Base-by-base conservation (phyloP, 108 stramenopile genomes). In the Nitzschia sp. region DNA sequence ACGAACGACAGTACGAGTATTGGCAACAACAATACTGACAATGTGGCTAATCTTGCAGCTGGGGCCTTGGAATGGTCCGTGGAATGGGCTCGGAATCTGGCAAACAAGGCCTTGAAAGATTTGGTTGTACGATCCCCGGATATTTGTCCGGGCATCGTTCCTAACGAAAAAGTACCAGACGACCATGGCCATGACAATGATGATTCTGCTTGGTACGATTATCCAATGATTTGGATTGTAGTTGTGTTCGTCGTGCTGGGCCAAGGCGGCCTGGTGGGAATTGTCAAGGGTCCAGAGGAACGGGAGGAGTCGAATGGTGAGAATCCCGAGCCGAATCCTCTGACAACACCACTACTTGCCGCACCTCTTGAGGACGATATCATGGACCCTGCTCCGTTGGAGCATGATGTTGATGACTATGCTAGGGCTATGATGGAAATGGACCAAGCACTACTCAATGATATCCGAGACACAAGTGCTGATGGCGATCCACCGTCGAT, bases 51-150 rank as follows among this genome's bases (percentile, higher is more conserved):
- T 16, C 53, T 47, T 28, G 38, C 56, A 2, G 32, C 19, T 22
- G 17, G 66, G 16, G 59, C 55, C 3, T 31, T 68, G 19, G 17
- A 35, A 27, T 60, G 73, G 66, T 41, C 47, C n/a, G 30, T 60
- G 50, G 66, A 54, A 41, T 68, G 67, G 23, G 0, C 36, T 22
- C 59, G 71, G 21, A 64, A n/a, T 13, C 13, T 29, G n/a, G 26
- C 47, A 2, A 77, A 77, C 64, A 6, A 65, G 15, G 76, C 58
- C 11, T 28, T 70, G 21, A 64, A 70, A 32, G 59, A 71, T 33
- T 77, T 63, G 69, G 55, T 66, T 26, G 44, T 28, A 5, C 19
- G 22, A 38, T 45, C 53, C 19, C 28, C 30, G 1, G 11, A 35
- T 15, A 48, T 21, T 11, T 76, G 75, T 36, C 55, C 68, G 1